Percentiles rank a stretch among this genome's conserved stretches.
Conservation (phyloP, 2,329 filamentous ascomycete species). For the Penicillium palitans region DNA sequence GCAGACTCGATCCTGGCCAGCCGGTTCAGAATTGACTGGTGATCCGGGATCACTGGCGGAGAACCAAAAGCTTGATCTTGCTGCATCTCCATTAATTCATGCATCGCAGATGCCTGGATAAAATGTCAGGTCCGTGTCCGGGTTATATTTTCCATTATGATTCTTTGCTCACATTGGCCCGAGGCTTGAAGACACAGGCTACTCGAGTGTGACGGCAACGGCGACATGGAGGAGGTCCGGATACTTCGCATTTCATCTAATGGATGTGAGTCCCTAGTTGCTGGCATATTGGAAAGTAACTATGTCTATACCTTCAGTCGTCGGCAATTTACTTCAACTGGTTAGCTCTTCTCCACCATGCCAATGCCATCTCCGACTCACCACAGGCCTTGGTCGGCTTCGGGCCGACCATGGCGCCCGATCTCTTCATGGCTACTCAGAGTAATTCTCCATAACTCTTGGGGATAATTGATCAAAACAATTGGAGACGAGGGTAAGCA, state of each 20-base stretch:
- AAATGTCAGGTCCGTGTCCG: not conserved
- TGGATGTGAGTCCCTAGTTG: not conserved
- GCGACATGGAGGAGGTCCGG: slow-evolving; percentile 31
- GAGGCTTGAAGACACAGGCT: slow-evolving; percentile 31
- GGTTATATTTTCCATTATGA: not conserved
- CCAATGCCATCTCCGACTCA: slow-evolving; percentile 15
- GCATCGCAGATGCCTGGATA: slow-evolving; percentile 28
- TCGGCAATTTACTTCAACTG: slow-evolving; percentile 31
- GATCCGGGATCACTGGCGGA: slow-evolving; percentile 13
- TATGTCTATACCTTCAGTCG: slow-evolving; percentile 28
- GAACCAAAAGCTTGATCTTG: slow-evolving; percentile 8
- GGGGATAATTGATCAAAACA: not conserved
- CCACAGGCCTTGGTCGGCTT: slow-evolving; percentile 37
- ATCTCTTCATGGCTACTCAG: slow-evolving; percentile 22
- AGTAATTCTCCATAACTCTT: slow-evolving; percentile 5
- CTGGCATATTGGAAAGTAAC: not conserved
- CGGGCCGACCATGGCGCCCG: slow-evolving; percentile 21
- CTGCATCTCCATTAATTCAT: slow-evolving; percentile 19
- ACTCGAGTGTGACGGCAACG: slow-evolving; percentile 28
- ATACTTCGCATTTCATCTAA: slow-evolving; percentile 35
- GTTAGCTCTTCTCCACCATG: slow-evolving; percentile 9
- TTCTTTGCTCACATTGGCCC: slow-evolving; percentile 27
- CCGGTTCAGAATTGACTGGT: slow-evolving; percentile 25
- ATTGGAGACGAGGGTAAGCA: not conserved
- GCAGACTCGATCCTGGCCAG: slow-evolving; percentile 28